A percentile compares a stretch with the other conserved stretches of the same genome.
phyloP scores from a whole-genome alignment of 257 asterid species.

The Coffea eugenioides region DNA sequence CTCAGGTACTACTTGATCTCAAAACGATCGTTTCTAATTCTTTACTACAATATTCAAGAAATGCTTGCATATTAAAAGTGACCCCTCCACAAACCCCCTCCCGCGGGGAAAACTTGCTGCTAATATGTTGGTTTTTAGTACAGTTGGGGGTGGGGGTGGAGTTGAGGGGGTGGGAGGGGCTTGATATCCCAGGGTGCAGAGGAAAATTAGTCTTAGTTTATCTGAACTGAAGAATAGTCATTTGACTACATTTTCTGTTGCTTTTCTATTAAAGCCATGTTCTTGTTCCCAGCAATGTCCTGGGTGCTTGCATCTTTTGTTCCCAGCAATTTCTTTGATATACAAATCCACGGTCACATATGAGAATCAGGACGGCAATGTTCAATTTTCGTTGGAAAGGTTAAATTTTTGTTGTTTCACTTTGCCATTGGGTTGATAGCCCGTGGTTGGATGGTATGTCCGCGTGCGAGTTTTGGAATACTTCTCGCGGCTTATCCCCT shows the following conservation, averaged over 20 bases:
- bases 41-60: not conserved
- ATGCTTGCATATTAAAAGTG: not conserved
- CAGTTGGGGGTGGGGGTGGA: not conserved
- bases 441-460: not conserved
- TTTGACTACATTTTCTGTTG: not conserved
- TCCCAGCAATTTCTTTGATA: not conserved
- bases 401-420: not conserved
- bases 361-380: not conserved
- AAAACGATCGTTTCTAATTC: not conserved
- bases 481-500: not conserved
- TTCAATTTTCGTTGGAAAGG: not conserved
- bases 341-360: not conserved
- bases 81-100: too few species aligned
- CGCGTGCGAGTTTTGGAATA: not conserved
- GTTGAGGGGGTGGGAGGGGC: not conserved
- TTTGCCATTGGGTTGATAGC: not conserved
- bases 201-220: not conserved
- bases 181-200: not conserved
- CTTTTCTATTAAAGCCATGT: not conserved
- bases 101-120: not conserved
- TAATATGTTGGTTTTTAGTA: not conserved
- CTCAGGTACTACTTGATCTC: slow-evolving; percentile 54
- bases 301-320: not conserved
- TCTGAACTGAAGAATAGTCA: not conserved
- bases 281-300: slow-evolving; percentile 6